Conservation (phyloP, 176 grass and related monocot genomes). For the sorghum (Sorghum bicolor) region DNA sequence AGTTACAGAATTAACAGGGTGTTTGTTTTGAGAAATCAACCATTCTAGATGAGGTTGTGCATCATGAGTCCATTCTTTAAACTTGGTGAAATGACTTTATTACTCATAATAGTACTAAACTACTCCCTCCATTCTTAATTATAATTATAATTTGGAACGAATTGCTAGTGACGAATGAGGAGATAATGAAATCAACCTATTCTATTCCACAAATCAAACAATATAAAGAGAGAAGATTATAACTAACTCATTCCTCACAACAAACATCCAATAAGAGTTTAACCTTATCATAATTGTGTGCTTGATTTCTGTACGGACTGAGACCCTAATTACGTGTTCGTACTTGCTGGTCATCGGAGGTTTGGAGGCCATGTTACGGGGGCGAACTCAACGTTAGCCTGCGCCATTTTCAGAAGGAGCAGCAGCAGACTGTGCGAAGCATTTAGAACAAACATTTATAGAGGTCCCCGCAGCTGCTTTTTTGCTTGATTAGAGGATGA, state of each 20-base stretch:
- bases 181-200: too few relatives aligned
- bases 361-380: background rate
- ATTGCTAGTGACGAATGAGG: too few relatives aligned
- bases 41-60: background rate
- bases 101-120: background rate
- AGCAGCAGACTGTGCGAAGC: too few relatives aligned
- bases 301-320: background rate
- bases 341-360: constrained; percentile 16
- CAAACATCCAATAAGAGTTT: background rate
- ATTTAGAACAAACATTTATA: background rate
- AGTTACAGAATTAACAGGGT: background rate
- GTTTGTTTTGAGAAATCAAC: background rate
- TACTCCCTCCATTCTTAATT: too few relatives aligned
- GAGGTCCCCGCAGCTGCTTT: constrained; percentile 8
- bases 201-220: background rate
- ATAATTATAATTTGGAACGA: too few relatives aligned
- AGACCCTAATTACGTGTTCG: constrained; percentile 24
- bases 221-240: background rate
- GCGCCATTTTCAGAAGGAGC: background rate
- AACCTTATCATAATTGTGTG: background rate
- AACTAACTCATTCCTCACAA: background rate
- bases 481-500: constrained; percentile 23
- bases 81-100: background rate
- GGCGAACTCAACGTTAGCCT: constrained; percentile 29
- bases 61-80: background rate